Evolutionary conservation across 306 rosid species (phyloP).

Genomic region (Vigna hirtella): DNA sequence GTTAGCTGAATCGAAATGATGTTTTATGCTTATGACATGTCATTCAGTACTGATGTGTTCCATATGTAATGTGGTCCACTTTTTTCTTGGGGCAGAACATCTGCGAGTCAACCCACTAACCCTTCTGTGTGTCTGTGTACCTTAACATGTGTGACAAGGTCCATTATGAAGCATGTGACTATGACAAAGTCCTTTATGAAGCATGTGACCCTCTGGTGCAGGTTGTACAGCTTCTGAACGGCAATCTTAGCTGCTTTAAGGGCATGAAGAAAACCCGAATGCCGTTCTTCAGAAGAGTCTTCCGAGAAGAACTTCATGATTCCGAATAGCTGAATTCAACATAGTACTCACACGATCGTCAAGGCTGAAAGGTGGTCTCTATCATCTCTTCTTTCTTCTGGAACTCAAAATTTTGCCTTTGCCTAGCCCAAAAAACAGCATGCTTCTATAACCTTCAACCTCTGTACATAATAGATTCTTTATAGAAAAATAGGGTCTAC

Average conservation of each 20-base stretch:
- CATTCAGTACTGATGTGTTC: background rate
- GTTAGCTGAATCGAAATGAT: background rate
- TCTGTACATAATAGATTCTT: slow-evolving; percentile 45
- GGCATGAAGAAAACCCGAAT: slow-evolving; percentile 64
- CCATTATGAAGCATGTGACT: slow-evolving; percentile 12
- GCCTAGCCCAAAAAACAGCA: background rate
- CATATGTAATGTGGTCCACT: background rate
- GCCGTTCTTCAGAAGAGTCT: slow-evolving; percentile 66
- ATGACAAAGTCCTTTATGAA: slow-evolving; percentile 8
- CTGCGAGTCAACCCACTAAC: background rate
- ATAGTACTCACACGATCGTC: slow-evolving; percentile 31
- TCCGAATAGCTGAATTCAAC: slow-evolving; percentile 41
- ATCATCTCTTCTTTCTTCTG: background rate
- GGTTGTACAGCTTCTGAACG: slow-evolving; percentile 79
- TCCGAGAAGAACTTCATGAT: slow-evolving; percentile 62
- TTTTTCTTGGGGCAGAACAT: background rate
- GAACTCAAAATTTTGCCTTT: slow-evolving; percentile 33
- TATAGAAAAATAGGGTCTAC: background rate
- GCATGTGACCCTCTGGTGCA: slow-evolving; percentile 50
- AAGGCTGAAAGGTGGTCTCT: background rate
- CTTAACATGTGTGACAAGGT: background rate
- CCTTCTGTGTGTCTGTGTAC: background rate
- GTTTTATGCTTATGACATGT: background rate
- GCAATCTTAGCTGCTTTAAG: slow-evolving; percentile 79
- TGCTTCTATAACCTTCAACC: background rate